phyloP scores from a whole-genome alignment of 495 filamentous ascomycete genomes.

The Lasiosphaeria ovina region DNA sequence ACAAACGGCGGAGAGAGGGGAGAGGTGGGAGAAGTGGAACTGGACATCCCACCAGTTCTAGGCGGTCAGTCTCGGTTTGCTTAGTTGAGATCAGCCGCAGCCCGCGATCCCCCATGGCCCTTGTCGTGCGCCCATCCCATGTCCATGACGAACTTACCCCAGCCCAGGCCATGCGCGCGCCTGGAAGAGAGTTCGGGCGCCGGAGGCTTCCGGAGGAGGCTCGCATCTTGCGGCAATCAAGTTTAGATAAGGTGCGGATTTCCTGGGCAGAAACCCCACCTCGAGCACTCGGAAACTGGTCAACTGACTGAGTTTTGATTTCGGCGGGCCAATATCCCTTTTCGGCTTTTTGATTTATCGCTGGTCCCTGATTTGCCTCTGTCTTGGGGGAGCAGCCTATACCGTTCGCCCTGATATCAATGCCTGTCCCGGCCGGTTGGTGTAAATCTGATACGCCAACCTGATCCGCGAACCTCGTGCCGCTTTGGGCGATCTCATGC shows the following conservation, averaged over 20 bases:
- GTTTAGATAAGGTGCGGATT: constrained; percentile 18
- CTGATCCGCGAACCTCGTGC: constrained; percentile 22
- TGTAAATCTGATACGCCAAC: constrained; percentile 29
- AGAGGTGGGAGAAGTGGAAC: not conserved
- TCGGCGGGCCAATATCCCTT: constrained; percentile 15
- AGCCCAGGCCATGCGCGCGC: not conserved
- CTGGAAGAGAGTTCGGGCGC: not conserved
- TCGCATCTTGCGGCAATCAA: constrained; percentile 10
- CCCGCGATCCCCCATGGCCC: constrained; percentile 7
- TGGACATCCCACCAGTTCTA: constrained; percentile 7
- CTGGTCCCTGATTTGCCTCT: constrained; percentile 22
- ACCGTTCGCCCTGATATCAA: constrained; percentile 20
- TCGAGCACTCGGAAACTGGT: constrained; percentile 18
- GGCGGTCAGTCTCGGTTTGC: constrained; percentile 15
- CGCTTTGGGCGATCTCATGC: constrained; percentile 13
- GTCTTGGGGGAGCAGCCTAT: constrained; percentile 5
- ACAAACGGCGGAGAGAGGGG: no score
- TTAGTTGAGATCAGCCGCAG: constrained; percentile 20
- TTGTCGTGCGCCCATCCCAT: not conserved
- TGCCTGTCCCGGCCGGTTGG: constrained; percentile 21
- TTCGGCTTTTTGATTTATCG: constrained; percentile 22
- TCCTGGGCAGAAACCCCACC: constrained; percentile 21
- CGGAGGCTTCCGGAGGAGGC: constrained; percentile 2
- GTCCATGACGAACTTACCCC: not conserved
- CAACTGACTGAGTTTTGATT: constrained; percentile 18